Conservation (phyloP, 768 basidiomycete species). For the Kwoniella dejecticola region DNA sequence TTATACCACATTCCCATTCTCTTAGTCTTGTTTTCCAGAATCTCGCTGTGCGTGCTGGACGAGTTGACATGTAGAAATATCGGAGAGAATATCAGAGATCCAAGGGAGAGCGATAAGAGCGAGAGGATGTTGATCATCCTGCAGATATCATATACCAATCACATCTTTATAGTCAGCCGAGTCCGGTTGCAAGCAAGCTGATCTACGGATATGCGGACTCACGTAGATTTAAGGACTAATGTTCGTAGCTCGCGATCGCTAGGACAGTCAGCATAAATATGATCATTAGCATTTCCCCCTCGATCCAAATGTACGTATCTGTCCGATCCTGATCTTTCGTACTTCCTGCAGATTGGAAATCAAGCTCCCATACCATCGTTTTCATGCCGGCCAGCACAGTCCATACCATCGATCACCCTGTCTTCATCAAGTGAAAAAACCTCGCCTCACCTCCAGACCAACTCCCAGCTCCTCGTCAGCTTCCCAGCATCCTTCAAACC, state of each 20-base stretch:
- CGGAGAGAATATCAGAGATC: slow-evolving; percentile 48
- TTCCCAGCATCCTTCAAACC: slow-evolving; percentile 47
- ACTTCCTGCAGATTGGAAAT: no score
- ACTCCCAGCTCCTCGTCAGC: slow-evolving; percentile 41
- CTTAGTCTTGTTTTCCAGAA: slow-evolving; percentile 28
- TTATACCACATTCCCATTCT: slow-evolving; percentile 51
- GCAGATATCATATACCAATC: neutral
- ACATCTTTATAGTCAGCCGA: no score
- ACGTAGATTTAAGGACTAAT: slow-evolving; percentile 48
- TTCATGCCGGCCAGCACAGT: no score
- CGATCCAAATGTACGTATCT: no score
- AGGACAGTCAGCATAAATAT: slow-evolving; percentile 5
- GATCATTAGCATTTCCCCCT: no score
- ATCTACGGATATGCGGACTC: slow-evolving; percentile 7
- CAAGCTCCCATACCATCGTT: no score
- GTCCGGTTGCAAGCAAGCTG: neutral
- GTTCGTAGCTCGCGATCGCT: slow-evolving; percentile 53
- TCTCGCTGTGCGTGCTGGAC: slow-evolving; percentile 2
- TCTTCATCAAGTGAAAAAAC: neutral
- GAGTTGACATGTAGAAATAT: slow-evolving; percentile 31
- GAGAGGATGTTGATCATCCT: slow-evolving; percentile 55
- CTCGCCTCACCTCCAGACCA: slow-evolving; percentile 49
- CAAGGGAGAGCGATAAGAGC: slow-evolving; percentile 49
- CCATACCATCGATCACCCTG: no score
- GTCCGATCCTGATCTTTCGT: no score